phyloP scores from a whole-genome alignment of 2,329 filamentous ascomycete species.

The Hymenotorrendiella dingleyae region DNA sequence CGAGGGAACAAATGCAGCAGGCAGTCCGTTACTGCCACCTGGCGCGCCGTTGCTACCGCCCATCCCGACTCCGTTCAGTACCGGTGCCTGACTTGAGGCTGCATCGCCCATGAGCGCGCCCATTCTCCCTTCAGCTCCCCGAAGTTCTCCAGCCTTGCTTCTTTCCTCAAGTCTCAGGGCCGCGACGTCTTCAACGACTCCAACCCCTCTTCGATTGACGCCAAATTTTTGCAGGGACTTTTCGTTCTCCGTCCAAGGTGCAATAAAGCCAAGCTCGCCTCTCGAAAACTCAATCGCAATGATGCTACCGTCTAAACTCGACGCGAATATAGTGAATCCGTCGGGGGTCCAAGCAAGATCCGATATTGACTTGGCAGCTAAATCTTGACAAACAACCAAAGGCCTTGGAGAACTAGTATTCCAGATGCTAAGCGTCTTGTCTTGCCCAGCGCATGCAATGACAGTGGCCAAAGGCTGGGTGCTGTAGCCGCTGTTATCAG shows the following conservation, averaged over 20 bases:
- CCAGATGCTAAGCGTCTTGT: slow-evolving; percentile 95
- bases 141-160: slow-evolving; percentile 85
- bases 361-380: slow-evolving; percentile 86
- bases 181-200: slow-evolving; percentile 88
- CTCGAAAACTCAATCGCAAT: slow-evolving; percentile 75
- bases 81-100: slow-evolving; percentile 27
- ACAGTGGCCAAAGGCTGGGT: slow-evolving; percentile 68
- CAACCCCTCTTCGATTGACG: slow-evolving; percentile 77
- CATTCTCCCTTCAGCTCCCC: slow-evolving; percentile 90
- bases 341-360: slow-evolving; percentile 93
- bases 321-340: slow-evolving; percentile 78
- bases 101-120: slow-evolving; percentile 95
- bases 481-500: slow-evolving; percentile 42
- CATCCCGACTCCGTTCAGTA: slow-evolving; percentile 23
- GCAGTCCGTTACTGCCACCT: slow-evolving; percentile 16
- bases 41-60: slow-evolving; percentile 20
- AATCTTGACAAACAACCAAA: slow-evolving; percentile 81
- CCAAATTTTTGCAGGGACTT: slow-evolving; percentile 91
- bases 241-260: slow-evolving; percentile 81
- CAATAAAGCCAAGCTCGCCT: slow-evolving; percentile 85
- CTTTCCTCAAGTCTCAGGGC: slow-evolving; percentile 81
- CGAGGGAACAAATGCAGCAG: slow-evolving; percentile 1
- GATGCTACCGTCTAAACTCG: slow-evolving; percentile 85
- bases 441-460: slow-evolving; percentile 92
- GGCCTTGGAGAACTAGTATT: slow-evolving; percentile 93